Evolutionary conservation across 2,329 filamentous ascomycete species (phyloP).

Genomic region (Aspergillus pseudoglaucus): DNA sequence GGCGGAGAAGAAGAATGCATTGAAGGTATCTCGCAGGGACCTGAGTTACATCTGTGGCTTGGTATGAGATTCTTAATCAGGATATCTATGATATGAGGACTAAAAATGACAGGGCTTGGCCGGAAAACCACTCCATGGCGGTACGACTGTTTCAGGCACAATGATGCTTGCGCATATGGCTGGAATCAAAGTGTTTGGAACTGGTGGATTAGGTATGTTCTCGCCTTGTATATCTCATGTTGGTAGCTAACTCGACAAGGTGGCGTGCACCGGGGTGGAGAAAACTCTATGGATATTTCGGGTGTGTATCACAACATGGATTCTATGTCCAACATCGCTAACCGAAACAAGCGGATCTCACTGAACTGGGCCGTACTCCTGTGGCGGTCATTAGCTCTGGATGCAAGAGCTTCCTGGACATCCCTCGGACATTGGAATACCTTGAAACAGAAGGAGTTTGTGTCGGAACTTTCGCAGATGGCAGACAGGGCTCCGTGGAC

Average conservation of each 20-base stretch:
- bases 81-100: not conserved
- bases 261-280: constrained; percentile 84
- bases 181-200: constrained; percentile 88
- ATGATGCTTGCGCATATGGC: constrained; percentile 83
- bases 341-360: constrained; percentile 63
- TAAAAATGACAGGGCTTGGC: constrained; percentile 48
- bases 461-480: constrained; percentile 86
- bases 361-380: constrained; percentile 81
- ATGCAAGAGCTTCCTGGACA: constrained; percentile 94
- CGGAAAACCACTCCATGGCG: constrained; percentile 69
- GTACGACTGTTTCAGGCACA: constrained; percentile 88
- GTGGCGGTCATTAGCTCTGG: constrained; percentile 85
- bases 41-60: constrained; percentile 73
- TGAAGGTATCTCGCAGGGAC: constrained; percentile 83
- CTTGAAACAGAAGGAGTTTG: constrained; percentile 65
- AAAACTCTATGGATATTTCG: constrained; percentile 85
- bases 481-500: constrained; percentile 63
- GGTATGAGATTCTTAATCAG: constrained; percentile 43
- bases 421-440: constrained; percentile 79
- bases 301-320: constrained; percentile 21
- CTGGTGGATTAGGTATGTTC: constrained; percentile 68
- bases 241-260: constrained; percentile 35
- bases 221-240: not conserved
- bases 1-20: constrained; percentile 60
- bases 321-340: not conserved